Conservation (phyloP, 257 asterid species). For the Solanum tarijense region DNA sequence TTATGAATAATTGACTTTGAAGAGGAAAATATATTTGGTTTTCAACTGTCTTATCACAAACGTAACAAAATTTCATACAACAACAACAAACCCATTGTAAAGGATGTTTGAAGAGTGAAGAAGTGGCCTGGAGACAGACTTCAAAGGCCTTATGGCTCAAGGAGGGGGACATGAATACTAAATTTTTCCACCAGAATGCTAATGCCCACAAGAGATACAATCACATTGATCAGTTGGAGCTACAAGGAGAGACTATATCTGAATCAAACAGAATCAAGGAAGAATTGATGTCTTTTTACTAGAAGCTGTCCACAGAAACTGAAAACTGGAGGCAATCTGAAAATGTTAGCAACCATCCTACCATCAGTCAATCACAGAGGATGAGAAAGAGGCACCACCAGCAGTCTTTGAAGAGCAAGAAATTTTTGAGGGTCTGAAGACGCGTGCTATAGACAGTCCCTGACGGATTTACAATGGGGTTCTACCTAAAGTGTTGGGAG, state of each 20-base stretch:
- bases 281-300: not conserved
- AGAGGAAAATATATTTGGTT: not conserved
- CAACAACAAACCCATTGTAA: not conserved
- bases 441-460: not conserved
- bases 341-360: not conserved
- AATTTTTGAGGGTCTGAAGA: not conserved
- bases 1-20: not conserved
- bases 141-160: not conserved
- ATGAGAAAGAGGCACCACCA: not conserved
- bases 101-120: conserved; percentile 1
- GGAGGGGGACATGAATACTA: not conserved
- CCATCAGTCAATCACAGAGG: not conserved
- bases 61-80: not conserved
- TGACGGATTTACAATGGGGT: not conserved
- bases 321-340: not conserved
- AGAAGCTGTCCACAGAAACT: not conserved
- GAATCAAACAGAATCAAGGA: not conserved
- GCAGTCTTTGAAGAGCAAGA: not conserved
- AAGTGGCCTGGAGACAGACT: conserved; percentile 20
- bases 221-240: not conserved
- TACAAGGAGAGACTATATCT: not conserved
- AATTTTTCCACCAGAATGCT: not conserved
- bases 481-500: not conserved
- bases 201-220: not conserved
- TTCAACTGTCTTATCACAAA: not conserved